Evolutionary conservation across 1,284 basidiomycete genomes (phyloP).

Genomic region (Rhizoctonia solani): DNA sequence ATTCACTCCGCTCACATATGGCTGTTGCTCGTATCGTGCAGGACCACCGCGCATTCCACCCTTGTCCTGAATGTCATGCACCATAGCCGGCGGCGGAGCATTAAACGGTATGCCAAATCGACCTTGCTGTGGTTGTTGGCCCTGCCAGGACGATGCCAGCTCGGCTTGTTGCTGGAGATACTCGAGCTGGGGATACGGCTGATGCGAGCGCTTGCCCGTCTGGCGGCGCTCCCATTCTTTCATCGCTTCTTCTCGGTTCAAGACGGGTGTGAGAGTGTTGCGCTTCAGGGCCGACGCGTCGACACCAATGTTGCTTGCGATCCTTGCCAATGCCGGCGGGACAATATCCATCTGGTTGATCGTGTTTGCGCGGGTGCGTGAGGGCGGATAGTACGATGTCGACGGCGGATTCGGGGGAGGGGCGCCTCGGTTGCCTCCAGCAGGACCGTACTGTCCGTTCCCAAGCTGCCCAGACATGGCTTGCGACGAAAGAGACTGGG

Average conservation of each 20-base stretch:
- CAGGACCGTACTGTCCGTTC: slow-evolving; percentile 17
- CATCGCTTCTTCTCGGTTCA: slow-evolving; percentile 88
- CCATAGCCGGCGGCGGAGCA: slow-evolving; percentile 52
- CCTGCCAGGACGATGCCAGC: slow-evolving; percentile 57
- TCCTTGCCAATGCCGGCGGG: slow-evolving; percentile 85
- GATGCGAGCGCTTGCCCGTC: slow-evolving; percentile 59
- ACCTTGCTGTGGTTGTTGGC: slow-evolving; percentile 51
- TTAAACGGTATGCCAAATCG: slow-evolving; percentile 72
- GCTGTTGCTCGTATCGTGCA: slow-evolving; percentile 34
- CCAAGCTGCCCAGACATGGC: slow-evolving; percentile 49
- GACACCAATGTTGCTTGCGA: slow-evolving; percentile 83
- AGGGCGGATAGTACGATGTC: slow-evolving; percentile 69
- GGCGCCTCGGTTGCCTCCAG: slow-evolving; percentile 30
- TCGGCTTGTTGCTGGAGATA: slow-evolving; percentile 91
- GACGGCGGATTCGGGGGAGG: slow-evolving; percentile 49
- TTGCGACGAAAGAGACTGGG: slow-evolving; percentile 50
- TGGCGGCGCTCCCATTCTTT: slow-evolving; percentile 87
- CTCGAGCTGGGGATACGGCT: slow-evolving; percentile 85
- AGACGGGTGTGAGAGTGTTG: slow-evolving; percentile 82
- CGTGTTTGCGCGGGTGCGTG: slow-evolving; percentile 81
- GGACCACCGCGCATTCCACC: slow-evolving; percentile 53
- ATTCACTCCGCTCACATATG: slow-evolving; percentile 46
- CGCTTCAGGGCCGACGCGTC: slow-evolving; percentile 76
- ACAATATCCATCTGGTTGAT: slow-evolving; percentile 86
- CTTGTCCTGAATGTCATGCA: slow-evolving; percentile 36